Conservation (phyloP, 2,329 filamentous ascomycete species). For the Exophiala oligosperma region DNA sequence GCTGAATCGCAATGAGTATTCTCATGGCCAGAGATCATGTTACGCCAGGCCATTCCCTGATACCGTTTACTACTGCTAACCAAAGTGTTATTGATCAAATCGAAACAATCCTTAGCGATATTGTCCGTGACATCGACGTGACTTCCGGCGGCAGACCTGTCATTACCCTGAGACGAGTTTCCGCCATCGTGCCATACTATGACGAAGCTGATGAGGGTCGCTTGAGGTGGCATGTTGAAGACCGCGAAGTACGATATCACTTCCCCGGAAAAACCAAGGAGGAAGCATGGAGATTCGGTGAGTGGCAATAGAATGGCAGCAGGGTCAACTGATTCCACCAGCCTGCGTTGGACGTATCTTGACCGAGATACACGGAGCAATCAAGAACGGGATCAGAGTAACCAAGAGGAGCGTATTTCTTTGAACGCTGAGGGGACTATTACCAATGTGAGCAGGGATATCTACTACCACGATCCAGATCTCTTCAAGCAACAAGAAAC, state of each 20-base stretch:
- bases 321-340: conserved; percentile 9
- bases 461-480: conserved; percentile 63
- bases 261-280: conserved; percentile 57
- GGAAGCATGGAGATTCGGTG: conserved; percentile 61
- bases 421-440: neutral
- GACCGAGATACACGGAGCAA: conserved; percentile 54
- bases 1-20: neutral
- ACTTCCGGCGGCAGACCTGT: conserved; percentile 31
- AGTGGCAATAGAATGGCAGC: conserved; percentile 22
- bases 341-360: conserved; percentile 45
- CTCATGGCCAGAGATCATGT: neutral
- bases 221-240: conserved; percentile 18
- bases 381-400: conserved; percentile 49
- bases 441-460: conserved; percentile 48
- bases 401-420: conserved; percentile 54
- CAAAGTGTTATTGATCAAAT: conserved; percentile 25
- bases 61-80: conserved; percentile 6
- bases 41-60: neutral
- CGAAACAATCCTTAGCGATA: conserved; percentile 21
- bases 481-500: conserved; percentile 58
- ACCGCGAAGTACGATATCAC: conserved; percentile 38
- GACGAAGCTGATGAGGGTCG: conserved; percentile 32
- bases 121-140: conserved; percentile 19
- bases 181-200: conserved; percentile 33
- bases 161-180: conserved; percentile 30